Evolutionary conservation across 768 basidiomycete species (phyloP).

Genomic region (Serendipita indica): DNA sequence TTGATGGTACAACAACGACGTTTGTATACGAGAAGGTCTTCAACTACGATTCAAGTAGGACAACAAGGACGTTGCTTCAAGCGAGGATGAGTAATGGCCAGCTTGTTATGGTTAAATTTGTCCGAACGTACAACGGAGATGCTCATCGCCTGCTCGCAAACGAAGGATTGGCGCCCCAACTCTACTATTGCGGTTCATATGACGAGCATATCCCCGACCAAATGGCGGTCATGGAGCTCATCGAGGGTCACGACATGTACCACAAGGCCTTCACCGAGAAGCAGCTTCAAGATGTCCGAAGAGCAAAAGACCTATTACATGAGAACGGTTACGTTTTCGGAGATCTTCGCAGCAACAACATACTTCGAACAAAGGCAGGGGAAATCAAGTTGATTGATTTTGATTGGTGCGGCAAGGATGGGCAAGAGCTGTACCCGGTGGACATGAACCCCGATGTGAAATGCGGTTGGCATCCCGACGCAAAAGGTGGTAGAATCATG

Average conservation of each 20-base stretch:
- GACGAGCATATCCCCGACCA: neutral
- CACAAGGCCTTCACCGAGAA: conserved; percentile 7
- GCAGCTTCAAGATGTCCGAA: conserved; percentile 17
- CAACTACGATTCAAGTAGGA: neutral
- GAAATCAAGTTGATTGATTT: conserved; percentile 26
- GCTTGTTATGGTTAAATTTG: conserved; percentile 27
- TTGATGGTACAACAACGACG: neutral
- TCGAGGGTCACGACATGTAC: conserved; percentile 8
- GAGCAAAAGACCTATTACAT: conserved; percentile 20
- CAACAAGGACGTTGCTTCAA: neutral
- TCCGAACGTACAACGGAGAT: conserved; percentile 22
- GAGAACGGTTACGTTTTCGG: conserved; percentile 25
- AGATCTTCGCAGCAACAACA: conserved; percentile 24
- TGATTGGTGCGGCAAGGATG: conserved; percentile 25
- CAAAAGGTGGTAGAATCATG: too few relatives aligned
- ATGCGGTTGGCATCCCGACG: too few relatives aligned
- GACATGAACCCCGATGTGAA: too few relatives aligned
- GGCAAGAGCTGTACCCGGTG: conserved; percentile 16
- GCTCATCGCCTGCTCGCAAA: conserved; percentile 24
- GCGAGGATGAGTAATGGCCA: neutral
- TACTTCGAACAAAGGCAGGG: conserved; percentile 19
- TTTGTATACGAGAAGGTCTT: neutral
- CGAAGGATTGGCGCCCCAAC: conserved; percentile 18
- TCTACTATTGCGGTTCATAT: conserved; percentile 22
- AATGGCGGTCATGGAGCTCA: conserved; percentile 31